Base-by-base conservation (phyloP, 169 alveolate species). In the Plasmodium blacklocki region DNA sequence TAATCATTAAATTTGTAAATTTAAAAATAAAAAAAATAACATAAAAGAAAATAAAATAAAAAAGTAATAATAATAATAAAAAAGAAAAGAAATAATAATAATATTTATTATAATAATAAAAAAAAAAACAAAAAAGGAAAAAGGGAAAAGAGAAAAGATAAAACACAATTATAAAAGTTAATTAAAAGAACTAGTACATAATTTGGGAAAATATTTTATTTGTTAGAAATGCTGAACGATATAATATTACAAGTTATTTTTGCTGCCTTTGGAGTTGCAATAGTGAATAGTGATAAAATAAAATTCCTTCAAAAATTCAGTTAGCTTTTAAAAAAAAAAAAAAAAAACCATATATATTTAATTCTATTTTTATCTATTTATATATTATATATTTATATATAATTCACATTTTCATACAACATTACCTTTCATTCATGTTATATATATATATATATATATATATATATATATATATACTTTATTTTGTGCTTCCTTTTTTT, bases 161-260 rank as follows among this genome's bases (percentile, higher is more conserved):
- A 60, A 72, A 54, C 29, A 29, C 45, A 72, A 72, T 59, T 29
- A 26, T 45, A 45, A 45, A 72, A 72, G 52, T 49, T 2, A 8
- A 45, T 29, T 50, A 32, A 39, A 72, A 18, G 8, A 74, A 59
- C 29, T 32, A 32, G 11, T 52, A 52, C 62, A 52, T 56, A 15
- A 56, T 11, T 56, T 15, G 29, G 26, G 66, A 19, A 15, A 72
- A 60, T 67, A 29, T 9, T 29, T 23, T 67, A 32, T 6, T 47
- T 80, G 18, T 80, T 68, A 80, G 90, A 80, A 68, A 80, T 80
- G 90, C 18, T 80, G 43, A 80, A 80, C 83, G 90, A 80, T 52
- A 80, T 80, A 15, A 80, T 80, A 47, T 67, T 80, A 26, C 90
- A 80, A 68, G 83, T 80, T 67, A 52, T 67, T 67, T 32, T 80